These are phyloP conservation scores for Monosporascus cannonballus DNA, from an alignment of 2,329 filamentous ascomycete genomes.

Conservation along the genomic window DNA sequence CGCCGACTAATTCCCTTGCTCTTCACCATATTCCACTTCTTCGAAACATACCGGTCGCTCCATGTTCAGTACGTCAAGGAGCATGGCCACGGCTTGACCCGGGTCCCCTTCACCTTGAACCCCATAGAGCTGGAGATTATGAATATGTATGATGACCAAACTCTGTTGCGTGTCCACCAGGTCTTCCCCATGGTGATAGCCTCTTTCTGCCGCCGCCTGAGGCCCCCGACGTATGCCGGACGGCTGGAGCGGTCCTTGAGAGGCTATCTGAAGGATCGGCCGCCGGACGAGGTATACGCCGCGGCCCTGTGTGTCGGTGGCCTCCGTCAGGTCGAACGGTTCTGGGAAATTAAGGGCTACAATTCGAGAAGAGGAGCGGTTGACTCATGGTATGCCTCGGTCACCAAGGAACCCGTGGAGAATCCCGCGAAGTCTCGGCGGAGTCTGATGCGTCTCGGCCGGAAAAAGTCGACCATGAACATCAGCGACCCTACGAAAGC, in stretches of 20 bases:
- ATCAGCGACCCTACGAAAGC: constrained; percentile 24
- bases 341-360: constrained; percentile 64
- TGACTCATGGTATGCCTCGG: constrained; percentile 51
- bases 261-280: constrained; percentile 58
- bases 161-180: constrained; percentile 56
- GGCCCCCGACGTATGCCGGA: constrained; percentile 60
- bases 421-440: constrained; percentile 43
- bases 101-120: constrained; percentile 52
- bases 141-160: constrained; percentile 59
- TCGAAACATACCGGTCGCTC: constrained; percentile 56
- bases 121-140: constrained; percentile 58
- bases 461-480: constrained; percentile 48
- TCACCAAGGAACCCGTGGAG: constrained; percentile 40
- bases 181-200: constrained; percentile 59
- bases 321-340: constrained; percentile 54
- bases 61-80: constrained; percentile 51
- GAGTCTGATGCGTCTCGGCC: constrained; percentile 46
- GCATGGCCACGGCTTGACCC: constrained; percentile 45
- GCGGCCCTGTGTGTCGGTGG: constrained; percentile 56
- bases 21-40: constrained; percentile 63
- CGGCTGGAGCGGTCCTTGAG: constrained; percentile 56
- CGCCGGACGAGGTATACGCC: constrained; percentile 55
- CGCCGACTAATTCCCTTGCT: constrained; percentile 57
- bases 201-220: constrained; percentile 55
- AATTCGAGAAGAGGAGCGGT: constrained; percentile 53